Percentiles rank a stretch among this genome's conserved stretches.
Evolutionary conservation across 192 early-diverging fungal species (phyloP).

Genomic region (Podila epicladia): DNA sequence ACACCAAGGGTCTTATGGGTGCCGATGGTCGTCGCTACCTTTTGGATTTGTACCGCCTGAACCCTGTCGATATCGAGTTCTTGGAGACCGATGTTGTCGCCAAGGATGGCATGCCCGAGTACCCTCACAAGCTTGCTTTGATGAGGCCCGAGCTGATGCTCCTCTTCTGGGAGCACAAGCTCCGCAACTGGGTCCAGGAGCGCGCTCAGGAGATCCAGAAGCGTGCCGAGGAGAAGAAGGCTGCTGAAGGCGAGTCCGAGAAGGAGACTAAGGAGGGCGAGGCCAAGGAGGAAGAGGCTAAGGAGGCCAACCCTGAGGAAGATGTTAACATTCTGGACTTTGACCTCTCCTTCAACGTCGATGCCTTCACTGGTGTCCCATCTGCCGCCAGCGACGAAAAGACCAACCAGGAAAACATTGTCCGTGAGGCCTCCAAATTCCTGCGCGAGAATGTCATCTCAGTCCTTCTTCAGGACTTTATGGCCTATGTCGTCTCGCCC

Average conservation of each 20-base stretch:
- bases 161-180: slow-evolving; percentile 84
- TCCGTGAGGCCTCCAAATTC: slow-evolving; percentile 83
- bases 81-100: slow-evolving; percentile 74
- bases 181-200: slow-evolving; percentile 69
- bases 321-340: slow-evolving; percentile 55
- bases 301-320: slow-evolving; percentile 50
- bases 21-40: slow-evolving; percentile 93
- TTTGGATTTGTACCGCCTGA: slow-evolving; percentile 91
- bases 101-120: slow-evolving; percentile 69
- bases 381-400: slow-evolving; percentile 26
- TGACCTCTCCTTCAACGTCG: slow-evolving; percentile 62
- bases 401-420: slow-evolving; percentile 62
- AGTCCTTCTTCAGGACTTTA: slow-evolving; percentile 68
- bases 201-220: slow-evolving; percentile 60
- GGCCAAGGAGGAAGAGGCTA: slow-evolving; percentile 16
- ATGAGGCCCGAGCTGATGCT: slow-evolving; percentile 90
- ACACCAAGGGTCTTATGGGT: slow-evolving; percentile 92
- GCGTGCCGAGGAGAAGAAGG: slow-evolving; percentile 40
- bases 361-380: slow-evolving; percentile 65
- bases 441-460: slow-evolving; percentile 74
- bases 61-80: slow-evolving; percentile 93
- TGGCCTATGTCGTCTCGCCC: slow-evolving; percentile 77
- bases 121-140: slow-evolving; percentile 88
- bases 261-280: slow-evolving; percentile 1
- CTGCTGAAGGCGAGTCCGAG: background rate